phyloP scores from a whole-genome alignment of 2,329 filamentous ascomycete species.

The Fusarium marasasianum region DNA sequence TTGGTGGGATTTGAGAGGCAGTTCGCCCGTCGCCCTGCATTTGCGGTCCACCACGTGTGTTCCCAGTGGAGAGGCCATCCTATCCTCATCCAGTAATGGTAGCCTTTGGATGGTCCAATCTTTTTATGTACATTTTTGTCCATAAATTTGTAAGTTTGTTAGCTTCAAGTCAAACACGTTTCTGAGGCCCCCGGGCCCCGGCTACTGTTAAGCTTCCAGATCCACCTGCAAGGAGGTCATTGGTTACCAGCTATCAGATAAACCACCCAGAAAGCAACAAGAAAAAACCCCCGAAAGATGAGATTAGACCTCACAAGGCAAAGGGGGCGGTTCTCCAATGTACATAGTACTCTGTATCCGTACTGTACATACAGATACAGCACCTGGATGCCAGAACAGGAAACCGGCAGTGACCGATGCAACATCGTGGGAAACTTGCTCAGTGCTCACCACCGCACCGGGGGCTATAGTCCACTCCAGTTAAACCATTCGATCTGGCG shows the following conservation, averaged over 20 bases:
- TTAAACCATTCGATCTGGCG: conserved; percentile 36
- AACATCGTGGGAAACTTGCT: conserved; percentile 10
- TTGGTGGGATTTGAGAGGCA: conserved; percentile 37
- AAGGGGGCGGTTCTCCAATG: conserved; percentile 10
- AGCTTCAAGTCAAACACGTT: conserved; percentile 14
- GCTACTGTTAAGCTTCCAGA: background rate
- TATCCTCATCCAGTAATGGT: background rate
- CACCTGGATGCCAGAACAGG: conserved; percentile 19
- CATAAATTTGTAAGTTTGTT: background rate
- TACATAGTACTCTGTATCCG: no score
- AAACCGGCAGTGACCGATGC: conserved; percentile 28
- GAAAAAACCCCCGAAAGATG: background rate
- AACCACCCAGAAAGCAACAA: conserved; percentile 13
- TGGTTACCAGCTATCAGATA: background rate
- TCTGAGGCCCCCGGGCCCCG: conserved; percentile 5
- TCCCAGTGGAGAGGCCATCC: conserved; percentile 17
- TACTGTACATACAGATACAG: background rate
- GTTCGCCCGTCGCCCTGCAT: conserved; percentile 42
- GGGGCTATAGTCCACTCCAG: conserved; percentile 25
- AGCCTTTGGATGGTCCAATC: background rate
- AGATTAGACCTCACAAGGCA: background rate
- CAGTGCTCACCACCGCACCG: background rate
- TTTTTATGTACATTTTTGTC: background rate
- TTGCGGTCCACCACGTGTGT: conserved; percentile 41
- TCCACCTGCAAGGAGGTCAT: conserved; percentile 1